These are phyloP conservation scores for Pseudocercospora crystallina DNA, from an alignment of 2,329 filamentous ascomycete genomes.

Conservation along the genomic window DNA sequence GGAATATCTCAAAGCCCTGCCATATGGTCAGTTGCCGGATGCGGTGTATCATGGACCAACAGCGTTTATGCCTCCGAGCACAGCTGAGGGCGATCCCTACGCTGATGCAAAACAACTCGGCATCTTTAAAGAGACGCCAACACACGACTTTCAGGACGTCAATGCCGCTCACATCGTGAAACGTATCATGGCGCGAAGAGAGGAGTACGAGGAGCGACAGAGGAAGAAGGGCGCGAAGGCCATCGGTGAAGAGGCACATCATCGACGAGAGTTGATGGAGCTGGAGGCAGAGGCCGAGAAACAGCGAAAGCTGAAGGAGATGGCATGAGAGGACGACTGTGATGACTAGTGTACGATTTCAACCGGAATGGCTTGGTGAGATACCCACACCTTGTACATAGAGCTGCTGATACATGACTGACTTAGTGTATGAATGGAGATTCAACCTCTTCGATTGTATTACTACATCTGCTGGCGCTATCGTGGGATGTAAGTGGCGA, in stretches of 20 bases:
- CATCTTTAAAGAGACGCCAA: constrained; percentile 76
- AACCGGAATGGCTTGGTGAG: too few relatives aligned
- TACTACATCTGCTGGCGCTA: too few relatives aligned
- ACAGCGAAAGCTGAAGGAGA: too few relatives aligned
- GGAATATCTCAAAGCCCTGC: constrained; percentile 72
- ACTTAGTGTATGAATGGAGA: too few relatives aligned
- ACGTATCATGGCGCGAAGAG: constrained; percentile 81
- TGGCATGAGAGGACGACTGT: too few relatives aligned
- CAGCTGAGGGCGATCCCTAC: constrained; percentile 57
- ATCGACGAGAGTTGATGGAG: constrained; percentile 15
- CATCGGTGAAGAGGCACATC: constrained; percentile 62
- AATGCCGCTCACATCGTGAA: constrained; percentile 91
- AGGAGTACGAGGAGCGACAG: constrained; percentile 88
- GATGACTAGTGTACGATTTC: too few relatives aligned
- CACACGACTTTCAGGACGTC: constrained; percentile 79
- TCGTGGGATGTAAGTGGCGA: too few relatives aligned
- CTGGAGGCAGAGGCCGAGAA: background rate
- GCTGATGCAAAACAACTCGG: constrained; percentile 74
- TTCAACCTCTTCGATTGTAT: too few relatives aligned
- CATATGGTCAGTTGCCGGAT: constrained; percentile 60
- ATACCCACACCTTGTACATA: too few relatives aligned
- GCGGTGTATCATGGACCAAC: constrained; percentile 97
- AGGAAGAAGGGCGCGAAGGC: constrained; percentile 86
- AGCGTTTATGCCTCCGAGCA: constrained; percentile 68
- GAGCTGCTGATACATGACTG: too few relatives aligned